Conservation (phyloP, 1,284 basidiomycete genomes). For the Austroboletus olivaceoglutinosus region DNA sequence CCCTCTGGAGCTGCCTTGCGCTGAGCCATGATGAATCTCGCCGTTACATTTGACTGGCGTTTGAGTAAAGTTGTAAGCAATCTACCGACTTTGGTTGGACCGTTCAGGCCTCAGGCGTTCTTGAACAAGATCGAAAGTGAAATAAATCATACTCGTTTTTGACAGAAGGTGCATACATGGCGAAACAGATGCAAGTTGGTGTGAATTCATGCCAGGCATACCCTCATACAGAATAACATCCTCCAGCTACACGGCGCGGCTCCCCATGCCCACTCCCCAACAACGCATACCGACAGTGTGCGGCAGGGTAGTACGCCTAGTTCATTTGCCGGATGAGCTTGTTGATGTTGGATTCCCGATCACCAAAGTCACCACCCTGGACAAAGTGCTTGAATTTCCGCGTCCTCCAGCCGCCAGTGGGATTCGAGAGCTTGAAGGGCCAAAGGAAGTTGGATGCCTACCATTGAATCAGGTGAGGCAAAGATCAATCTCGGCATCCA, state of each 20-base stretch:
- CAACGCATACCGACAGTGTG: slow-evolving; percentile 9
- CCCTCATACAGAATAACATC: slow-evolving; percentile 31
- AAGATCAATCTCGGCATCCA: not conserved
- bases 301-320: slow-evolving; percentile 38
- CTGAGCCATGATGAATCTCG: slow-evolving; percentile 10
- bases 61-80: no score
- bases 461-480: slow-evolving; percentile 3
- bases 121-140: not conserved
- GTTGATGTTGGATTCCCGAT: slow-evolving; percentile 96
- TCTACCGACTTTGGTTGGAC: not conserved
- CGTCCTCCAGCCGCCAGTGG: slow-evolving; percentile 95
- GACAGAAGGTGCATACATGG: slow-evolving; percentile 29
- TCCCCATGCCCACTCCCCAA: slow-evolving; percentile 7
- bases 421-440: slow-evolving; percentile 99
- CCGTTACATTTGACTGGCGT: slow-evolving; percentile 2
- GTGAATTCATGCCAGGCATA: slow-evolving; percentile 40
- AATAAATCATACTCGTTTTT: slow-evolving; percentile 26
- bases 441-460: slow-evolving; percentile 93
- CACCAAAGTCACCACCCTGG: slow-evolving; percentile 94
- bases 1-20: slow-evolving; percentile 5
- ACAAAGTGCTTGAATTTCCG: slow-evolving; percentile 96
- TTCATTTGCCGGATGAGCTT: slow-evolving; percentile 98
- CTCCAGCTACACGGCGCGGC: slow-evolving; percentile 19
- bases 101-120: not conserved
- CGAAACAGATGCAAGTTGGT: slow-evolving; percentile 12